These are phyloP conservation scores for Neofusicoccum sp. DNA, from an alignment of 2,329 filamentous ascomycete genomes.

Conservation along the genomic window DNA sequence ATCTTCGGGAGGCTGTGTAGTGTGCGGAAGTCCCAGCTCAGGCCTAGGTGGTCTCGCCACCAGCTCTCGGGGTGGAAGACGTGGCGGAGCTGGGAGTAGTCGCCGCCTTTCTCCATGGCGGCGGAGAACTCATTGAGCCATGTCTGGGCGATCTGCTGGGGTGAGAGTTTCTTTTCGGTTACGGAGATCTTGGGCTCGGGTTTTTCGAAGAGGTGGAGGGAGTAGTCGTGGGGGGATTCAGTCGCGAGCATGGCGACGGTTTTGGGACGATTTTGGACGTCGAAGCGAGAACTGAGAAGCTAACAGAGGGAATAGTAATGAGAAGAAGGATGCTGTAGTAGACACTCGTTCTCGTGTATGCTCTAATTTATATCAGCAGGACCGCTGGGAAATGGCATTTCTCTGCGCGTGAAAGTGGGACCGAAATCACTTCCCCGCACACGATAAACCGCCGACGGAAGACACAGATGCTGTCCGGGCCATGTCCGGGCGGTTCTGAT, in stretches of 20 bases:
- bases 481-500: too few relatives aligned
- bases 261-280: not conserved
- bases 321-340: too few relatives aligned
- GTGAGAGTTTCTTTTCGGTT: conserved; percentile 11
- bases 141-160: conserved; percentile 25
- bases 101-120: conserved; percentile 22
- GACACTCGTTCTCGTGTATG: not conserved
- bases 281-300: too few relatives aligned
- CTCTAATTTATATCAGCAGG: not conserved
- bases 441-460: not conserved
- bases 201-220: conserved; percentile 26
- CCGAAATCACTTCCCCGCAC: not conserved
- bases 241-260: conserved; percentile 20
- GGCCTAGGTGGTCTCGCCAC: conserved; percentile 59
- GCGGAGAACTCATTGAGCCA: conserved; percentile 30
- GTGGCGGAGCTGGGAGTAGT: conserved; percentile 20
- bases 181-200: conserved; percentile 22
- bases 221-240: conserved; percentile 25
- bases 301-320: too few relatives aligned
- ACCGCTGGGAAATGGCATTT: too few relatives aligned
- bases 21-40: conserved; percentile 58
- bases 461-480: not conserved
- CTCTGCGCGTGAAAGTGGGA: not conserved
- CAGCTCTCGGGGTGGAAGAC: conserved; percentile 50
- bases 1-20: conserved; percentile 46